Evolutionary conservation across 2,329 filamentous ascomycete genomes (phyloP).

Genomic region (Ceratocystis diversiconidia): DNA sequence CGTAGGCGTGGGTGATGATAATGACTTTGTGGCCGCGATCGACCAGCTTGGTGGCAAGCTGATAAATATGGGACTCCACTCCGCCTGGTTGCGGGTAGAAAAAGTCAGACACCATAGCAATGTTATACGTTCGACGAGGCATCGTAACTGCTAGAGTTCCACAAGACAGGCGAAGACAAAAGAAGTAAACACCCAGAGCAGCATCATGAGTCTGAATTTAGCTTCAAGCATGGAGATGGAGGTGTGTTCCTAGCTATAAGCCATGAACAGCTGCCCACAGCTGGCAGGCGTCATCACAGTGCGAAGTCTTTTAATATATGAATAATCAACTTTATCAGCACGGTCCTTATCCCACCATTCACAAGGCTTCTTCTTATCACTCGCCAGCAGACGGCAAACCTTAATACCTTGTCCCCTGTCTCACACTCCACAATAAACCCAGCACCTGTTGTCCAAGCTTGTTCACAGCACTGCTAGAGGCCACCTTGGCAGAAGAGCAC

Average conservation of each 20-base stretch:
- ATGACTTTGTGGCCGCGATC: constrained; percentile 97
- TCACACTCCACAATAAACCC: not conserved
- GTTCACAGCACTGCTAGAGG: constrained; percentile 9
- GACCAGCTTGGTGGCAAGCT: constrained; percentile 88
- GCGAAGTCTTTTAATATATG: no score
- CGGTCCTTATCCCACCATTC: not conserved
- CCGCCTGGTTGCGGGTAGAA: constrained; percentile 97
- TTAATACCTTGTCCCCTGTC: not conserved
- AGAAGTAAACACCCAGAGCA: not conserved
- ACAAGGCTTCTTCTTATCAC: not conserved
- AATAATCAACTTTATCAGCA: not conserved
- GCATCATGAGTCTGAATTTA: not conserved
- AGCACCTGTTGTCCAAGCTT: not conserved
- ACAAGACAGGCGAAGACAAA: not conserved
- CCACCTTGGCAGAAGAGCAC: constrained; percentile 15
- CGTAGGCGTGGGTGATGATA: constrained; percentile 90
- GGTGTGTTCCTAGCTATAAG: not conserved
- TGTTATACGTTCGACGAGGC: constrained; percentile 47
- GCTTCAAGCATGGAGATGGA: constrained; percentile 3
- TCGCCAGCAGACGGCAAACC: not conserved
- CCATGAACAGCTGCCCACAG: not conserved
- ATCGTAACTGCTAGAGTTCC: constrained; percentile 26
- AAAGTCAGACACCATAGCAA: constrained; percentile 95
- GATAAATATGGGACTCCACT: constrained; percentile 96
- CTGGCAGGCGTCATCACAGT: not conserved